These are phyloP conservation scores for Eudorina sp. DNA, from an alignment of 139 green algal species.

Conservation along the genomic window DNA sequence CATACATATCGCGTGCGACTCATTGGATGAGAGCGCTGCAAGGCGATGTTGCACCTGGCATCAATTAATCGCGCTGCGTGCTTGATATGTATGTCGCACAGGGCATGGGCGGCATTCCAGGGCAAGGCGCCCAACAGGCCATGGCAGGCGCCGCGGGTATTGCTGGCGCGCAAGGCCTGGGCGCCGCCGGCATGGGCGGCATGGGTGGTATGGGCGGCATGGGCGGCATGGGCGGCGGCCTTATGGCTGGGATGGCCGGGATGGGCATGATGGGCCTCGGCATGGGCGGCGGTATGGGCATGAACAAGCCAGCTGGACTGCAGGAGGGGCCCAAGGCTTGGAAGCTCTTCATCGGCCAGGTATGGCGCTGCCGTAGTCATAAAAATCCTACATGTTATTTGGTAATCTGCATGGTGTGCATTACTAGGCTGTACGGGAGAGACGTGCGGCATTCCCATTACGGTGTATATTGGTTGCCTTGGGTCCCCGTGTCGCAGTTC, in stretches of 20 bases:
- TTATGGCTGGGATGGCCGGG: slow-evolving; percentile 47
- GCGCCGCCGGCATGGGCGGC: slow-evolving; percentile 35
- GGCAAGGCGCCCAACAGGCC: slow-evolving; percentile 40
- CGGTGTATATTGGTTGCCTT: background rate
- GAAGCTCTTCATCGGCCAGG: slow-evolving; percentile 67
- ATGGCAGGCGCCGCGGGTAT: slow-evolving; percentile 39
- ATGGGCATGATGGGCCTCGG: slow-evolving; percentile 57
- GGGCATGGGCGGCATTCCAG: slow-evolving; percentile 42
- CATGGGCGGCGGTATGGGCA: slow-evolving; percentile 48
- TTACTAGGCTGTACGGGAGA: no score
- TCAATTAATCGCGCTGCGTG: no score
- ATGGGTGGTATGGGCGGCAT: slow-evolving; percentile 52
- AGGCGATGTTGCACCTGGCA: no score
- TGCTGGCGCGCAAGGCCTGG: slow-evolving; percentile 28
- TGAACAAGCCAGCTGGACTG: slow-evolving; percentile 37
- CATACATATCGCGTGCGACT: no score
- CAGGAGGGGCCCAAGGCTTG: slow-evolving; percentile 55
- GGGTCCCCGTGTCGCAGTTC: background rate
- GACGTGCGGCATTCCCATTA: background rate
- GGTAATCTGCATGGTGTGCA: no score
- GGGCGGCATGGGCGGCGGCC: slow-evolving; percentile 48
- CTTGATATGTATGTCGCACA: background rate
- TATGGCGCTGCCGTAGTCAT: no score
- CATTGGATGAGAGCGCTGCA: no score
- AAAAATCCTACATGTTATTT: no score